A percentile compares a stretch with the other conserved stretches of the same genome.
Evolutionary conservation across 305 asterid genomes (phyloP).

Genomic region (Fraxinus greggii): DNA sequence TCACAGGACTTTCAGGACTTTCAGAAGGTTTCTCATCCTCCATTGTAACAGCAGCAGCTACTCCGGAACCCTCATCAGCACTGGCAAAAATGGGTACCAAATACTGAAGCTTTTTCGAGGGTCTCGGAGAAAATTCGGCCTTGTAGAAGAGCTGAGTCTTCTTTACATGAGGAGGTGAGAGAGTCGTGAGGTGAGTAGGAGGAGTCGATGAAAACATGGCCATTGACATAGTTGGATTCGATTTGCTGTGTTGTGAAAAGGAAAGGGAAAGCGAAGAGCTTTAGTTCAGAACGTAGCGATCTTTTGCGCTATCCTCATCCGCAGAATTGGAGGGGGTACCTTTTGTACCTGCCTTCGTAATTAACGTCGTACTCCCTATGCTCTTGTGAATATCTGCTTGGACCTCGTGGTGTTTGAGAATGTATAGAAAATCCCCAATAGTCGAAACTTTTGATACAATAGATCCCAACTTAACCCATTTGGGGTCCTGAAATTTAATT

Average conservation of each 20-base stretch:
- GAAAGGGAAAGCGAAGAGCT: no score
- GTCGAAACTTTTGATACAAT: background rate
- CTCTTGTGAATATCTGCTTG: background rate
- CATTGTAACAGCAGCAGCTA: slow-evolving; percentile 30
- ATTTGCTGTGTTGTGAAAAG: background rate
- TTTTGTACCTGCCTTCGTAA: background rate
- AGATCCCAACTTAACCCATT: slow-evolving; percentile 49
- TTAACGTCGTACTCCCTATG: background rate
- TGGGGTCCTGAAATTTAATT: slow-evolving; percentile 43
- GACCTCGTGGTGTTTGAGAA: background rate
- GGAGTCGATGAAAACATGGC: slow-evolving; percentile 59
- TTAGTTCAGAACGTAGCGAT: slow-evolving; percentile 23
- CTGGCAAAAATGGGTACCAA: slow-evolving; percentile 28
- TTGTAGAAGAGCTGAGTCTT: slow-evolving; percentile 32
- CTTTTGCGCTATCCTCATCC: slow-evolving; percentile 41
- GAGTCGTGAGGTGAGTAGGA: slow-evolving; percentile 49
- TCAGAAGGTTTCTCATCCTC: slow-evolving; percentile 37
- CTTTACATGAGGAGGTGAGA: slow-evolving; percentile 26
- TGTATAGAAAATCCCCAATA: background rate
- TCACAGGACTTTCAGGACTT: slow-evolving; percentile 27
- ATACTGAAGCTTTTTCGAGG: slow-evolving; percentile 34
- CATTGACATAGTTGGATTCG: slow-evolving; percentile 42
- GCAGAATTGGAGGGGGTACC: slow-evolving; percentile 19
- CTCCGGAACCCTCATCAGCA: slow-evolving; percentile 56
- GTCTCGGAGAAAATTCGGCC: slow-evolving; percentile 33